A percentile compares a stretch with the other conserved stretches of the same genome.
Conservation (phyloP, 345 rosid species). For the Citrus cavaleriei region DNA sequence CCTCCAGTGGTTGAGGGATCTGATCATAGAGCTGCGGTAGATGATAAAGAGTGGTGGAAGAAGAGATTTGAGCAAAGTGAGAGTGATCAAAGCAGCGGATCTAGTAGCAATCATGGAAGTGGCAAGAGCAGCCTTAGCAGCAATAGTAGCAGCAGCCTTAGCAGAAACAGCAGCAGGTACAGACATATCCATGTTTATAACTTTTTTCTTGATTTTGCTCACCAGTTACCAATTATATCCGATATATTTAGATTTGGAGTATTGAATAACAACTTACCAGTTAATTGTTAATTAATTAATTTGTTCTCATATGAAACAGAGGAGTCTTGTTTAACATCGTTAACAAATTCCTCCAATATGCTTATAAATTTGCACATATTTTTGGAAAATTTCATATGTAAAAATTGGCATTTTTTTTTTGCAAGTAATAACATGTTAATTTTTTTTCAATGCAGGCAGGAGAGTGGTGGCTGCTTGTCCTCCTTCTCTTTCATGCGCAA, state of each 20-base stretch:
- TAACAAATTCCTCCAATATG: neutral
- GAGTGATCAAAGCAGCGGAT: conserved; percentile 35
- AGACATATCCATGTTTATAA: neutral
- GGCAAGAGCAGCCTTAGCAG: conserved; percentile 44
- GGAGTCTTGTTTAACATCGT: no score
- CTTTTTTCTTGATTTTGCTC: neutral
- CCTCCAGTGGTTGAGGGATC: conserved; percentile 39
- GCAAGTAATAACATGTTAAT: neutral
- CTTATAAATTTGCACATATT: neutral
- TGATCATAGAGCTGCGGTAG: conserved; percentile 13
- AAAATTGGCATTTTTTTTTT: no score
- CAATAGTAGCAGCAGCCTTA: conserved; percentile 34
- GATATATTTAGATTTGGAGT: no score
- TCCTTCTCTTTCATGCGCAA: conserved; percentile 27
- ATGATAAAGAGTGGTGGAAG: conserved; percentile 74
- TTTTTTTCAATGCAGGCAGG: conserved; percentile 34
- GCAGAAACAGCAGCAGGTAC: conserved; percentile 44
- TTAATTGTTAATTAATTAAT: no score
- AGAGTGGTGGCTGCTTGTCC: conserved; percentile 43
- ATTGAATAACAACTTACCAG: no score
- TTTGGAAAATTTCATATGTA: neutral
- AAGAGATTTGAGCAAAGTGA: conserved; percentile 30
- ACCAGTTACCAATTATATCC: neutral
- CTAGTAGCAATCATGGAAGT: conserved; percentile 35
- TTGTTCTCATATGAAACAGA: neutral